Conservation (phyloP, 306 rosid genomes). For the Hippophae rhamnoides region DNA sequence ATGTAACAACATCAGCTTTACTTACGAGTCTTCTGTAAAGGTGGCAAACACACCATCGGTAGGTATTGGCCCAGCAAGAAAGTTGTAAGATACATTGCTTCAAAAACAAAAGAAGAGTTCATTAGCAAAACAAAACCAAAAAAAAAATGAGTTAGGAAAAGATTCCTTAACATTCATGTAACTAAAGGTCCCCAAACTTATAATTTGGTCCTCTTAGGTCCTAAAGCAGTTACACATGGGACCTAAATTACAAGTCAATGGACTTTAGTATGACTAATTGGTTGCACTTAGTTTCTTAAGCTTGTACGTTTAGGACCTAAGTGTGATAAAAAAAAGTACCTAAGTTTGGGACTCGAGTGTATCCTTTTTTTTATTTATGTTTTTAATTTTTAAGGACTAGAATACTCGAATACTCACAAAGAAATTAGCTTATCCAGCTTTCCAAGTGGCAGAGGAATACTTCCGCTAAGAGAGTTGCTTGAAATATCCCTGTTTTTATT, state of each 20-base stretch:
- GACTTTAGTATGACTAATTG: too few relatives aligned
- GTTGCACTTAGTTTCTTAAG: too few relatives aligned
- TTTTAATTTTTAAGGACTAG: neutral
- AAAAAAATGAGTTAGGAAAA: too few relatives aligned
- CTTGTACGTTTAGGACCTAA: too few relatives aligned
- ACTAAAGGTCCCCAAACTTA: too few relatives aligned
- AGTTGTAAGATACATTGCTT: slow-evolving; percentile 84
- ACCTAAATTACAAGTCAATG: too few relatives aligned
- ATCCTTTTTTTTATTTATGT: neutral
- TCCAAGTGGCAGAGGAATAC: slow-evolving; percentile 69
- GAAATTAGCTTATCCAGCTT: slow-evolving; percentile 53
- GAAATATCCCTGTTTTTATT: slow-evolving; percentile 71
- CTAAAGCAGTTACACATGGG: too few relatives aligned
- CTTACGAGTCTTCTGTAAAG: slow-evolving; percentile 82
- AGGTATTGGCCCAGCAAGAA: slow-evolving; percentile 93
- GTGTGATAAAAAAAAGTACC: neutral
- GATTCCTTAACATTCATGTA: too few relatives aligned
- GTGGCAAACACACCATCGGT: slow-evolving; percentile 69
- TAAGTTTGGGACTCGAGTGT: neutral
- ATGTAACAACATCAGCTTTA: slow-evolving; percentile 15
- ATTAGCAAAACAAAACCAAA: too few relatives aligned
- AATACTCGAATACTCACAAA: slow-evolving; percentile 48
- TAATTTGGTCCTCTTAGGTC: too few relatives aligned
- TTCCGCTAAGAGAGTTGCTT: slow-evolving; percentile 85
- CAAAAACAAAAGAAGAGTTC: neutral